Conservation (phyloP, 2,329 filamentous ascomycete genomes). For the Knoxdaviesia capensis region DNA sequence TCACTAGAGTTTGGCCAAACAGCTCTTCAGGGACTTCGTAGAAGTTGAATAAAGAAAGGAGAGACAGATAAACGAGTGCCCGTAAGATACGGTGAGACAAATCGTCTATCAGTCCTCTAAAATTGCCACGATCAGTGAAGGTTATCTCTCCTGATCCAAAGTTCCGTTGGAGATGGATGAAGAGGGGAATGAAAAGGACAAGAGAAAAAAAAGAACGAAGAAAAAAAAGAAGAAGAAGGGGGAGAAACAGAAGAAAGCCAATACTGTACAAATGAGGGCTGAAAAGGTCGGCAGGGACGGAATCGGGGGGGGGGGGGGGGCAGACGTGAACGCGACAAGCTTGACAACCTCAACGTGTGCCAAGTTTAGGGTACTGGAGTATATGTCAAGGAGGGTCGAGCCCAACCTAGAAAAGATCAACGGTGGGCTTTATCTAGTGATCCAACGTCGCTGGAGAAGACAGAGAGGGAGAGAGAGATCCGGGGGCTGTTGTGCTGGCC, state of each 20-base stretch:
- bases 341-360: not conserved
- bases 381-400: too few species aligned
- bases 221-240: not conserved
- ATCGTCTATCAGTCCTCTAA: conserved; percentile 40
- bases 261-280: not conserved
- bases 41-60: too few species aligned
- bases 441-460: too few species aligned
- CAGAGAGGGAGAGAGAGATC: too few species aligned
- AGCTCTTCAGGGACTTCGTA: conserved; percentile 18
- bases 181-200: not conserved
- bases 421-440: not conserved
- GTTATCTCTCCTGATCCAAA: not conserved
- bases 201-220: not conserved
- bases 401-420: not conserved
- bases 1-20: conserved; percentile 64
- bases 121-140: conserved; percentile 8
- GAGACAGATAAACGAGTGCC: too few species aligned
- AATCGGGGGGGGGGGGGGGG: not conserved
- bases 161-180: not conserved
- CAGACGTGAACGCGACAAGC: not conserved
- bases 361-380: not conserved
- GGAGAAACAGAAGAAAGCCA: not conserved
- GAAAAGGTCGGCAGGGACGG: not conserved
- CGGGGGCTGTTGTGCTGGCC: too few species aligned
- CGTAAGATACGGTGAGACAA: conserved; percentile 22